Evolutionary conservation across 345 rosid species (phyloP), one percentile per base, ranked within the genome.

Genomic region (Erucastrum elatum): DNA sequence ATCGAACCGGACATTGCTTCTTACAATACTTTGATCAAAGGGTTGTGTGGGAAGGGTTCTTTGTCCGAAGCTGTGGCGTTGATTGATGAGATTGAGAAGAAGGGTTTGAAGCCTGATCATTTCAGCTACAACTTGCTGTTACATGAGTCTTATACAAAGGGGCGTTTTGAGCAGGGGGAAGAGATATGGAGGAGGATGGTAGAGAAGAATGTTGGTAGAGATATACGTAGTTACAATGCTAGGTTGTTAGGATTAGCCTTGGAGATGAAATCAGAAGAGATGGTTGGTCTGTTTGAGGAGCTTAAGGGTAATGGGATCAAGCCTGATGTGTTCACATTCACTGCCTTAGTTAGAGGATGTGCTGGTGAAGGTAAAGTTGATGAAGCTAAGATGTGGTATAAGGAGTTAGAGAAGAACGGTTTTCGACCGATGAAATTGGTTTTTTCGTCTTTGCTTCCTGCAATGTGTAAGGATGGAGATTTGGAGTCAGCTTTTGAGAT

Each of bases 121-220:
- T 41, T 90, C 46, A 86, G 90, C 3, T 91, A 80, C 67, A 93
- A 93, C 64, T 87, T 89, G 2, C 89, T 91, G 64, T 71, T 91
- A 61, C 11, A 77, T 17, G 90, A 76, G 56, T 84, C 84, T 4
- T 87, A 87, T 72, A 62, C 30, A 73, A 84, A 84, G 26, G 87
- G 86, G 6, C 70, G 65, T 69, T 75, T 87, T 12, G 84, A 10
- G 13, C 88, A 80, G 6, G 97, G 91, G 15, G 94, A 89, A 79
- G 74, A 74, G 78, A 81, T 88, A 10, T 92, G 93, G 96, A 34
- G 39, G 51, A 70, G 67, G 66, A 90, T 90, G 92, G 27, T 73
- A 74, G 80, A 81, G 72, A 87, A 79, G 78, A 68, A 80, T 66
- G 78, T 89, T 39, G 75, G 5, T 17, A 88, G 86, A 66, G 85